Base-by-base conservation (phyloP, 163 green algal species). In the Picocystis sp. region DNA sequence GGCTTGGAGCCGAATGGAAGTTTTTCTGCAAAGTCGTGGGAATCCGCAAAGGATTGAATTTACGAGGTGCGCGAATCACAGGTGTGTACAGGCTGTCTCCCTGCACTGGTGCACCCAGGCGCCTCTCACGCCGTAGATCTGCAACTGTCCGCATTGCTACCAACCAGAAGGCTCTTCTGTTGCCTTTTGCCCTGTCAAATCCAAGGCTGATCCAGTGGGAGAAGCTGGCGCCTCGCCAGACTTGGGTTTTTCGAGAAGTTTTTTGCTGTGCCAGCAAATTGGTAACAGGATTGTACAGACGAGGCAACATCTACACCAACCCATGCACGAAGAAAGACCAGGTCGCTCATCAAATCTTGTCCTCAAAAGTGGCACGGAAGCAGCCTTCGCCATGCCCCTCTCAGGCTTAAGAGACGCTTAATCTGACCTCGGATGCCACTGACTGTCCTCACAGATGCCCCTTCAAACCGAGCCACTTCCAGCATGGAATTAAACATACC, bases 1-100 rank as follows among this genome's bases (percentile, higher is more conserved):
- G 84, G 81, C 76, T 97, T 97, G 59, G 71, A 86, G 65, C 92
- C 91, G 77, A 88, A 98, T 1, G 89, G 89, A 61, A 98, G 75
- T n/a, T 75, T 2, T 79, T 76, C 75, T 94, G 84, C 21, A 95
- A 72, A 23, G 62, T 49, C 55, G 81, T 83, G 23, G 85, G 83
- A 14, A 95, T 63, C 58, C 87, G 83, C 25, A 96, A 79, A 1
- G 87, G 81, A 58, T 93, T 94, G 75, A 96, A 97, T 50, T 77
- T 61, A n/a, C 76, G 70, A 5, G 73, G 73, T 1, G 62, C 65
- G 1, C 90, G 67, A 63, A 92, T 80, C 23, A 96, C 83, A 0
- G 68, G 58, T 47, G 66, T 71, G 62, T 99, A 99, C 43, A 96
- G 71, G 19, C 73, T 89, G 74, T 97, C 85, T 2, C 44, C 49